phyloP scores from a whole-genome alignment of 495 filamentous ascomycete genomes.

The Hypoxylon trugodes region DNA sequence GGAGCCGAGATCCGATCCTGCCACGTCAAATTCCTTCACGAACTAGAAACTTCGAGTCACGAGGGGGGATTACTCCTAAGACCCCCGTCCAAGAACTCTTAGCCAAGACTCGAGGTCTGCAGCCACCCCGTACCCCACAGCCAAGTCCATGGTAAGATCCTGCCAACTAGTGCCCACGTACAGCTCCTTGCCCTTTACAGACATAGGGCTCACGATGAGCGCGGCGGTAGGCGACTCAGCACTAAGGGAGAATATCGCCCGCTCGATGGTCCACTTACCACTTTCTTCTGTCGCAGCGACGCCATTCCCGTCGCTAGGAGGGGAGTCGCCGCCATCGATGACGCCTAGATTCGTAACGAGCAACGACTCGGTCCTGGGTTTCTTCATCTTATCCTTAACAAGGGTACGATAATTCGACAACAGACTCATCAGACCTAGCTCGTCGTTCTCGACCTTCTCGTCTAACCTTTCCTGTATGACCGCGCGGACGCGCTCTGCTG shows the following conservation, averaged over 20 bases:
- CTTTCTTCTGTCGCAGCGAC: not conserved
- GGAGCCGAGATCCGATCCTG: too few species aligned
- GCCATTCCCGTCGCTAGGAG: too few species aligned
- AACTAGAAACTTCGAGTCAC: not conserved
- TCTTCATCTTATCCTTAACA: constrained; percentile 39
- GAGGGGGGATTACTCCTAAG: not conserved
- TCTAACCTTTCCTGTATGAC: constrained; percentile 27
- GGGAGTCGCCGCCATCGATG: constrained; percentile 13
- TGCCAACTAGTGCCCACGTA: constrained; percentile 45
- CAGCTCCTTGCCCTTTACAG: constrained; percentile 39
- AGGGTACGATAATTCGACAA: constrained; percentile 43
- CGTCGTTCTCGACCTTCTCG: constrained; percentile 43
- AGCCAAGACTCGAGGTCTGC: constrained; percentile 44
- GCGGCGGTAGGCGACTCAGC: constrained; percentile 43
- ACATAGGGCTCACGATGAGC: constrained; percentile 41
- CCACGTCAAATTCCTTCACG: not conserved
- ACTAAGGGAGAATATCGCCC: constrained; percentile 48
- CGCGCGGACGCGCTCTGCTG: constrained; percentile 35
- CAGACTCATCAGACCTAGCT: constrained; percentile 43
- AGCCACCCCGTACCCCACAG: constrained; percentile 39
- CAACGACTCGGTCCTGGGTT: constrained; percentile 40
- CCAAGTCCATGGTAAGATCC: constrained; percentile 40
- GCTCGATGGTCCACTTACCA: constrained; percentile 38
- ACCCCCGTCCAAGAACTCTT: constrained; percentile 15
- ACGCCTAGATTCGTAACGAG: constrained; percentile 49